Evolutionary conservation across 345 rosid genomes (phyloP).

Genomic region (Linum trigynum): DNA sequence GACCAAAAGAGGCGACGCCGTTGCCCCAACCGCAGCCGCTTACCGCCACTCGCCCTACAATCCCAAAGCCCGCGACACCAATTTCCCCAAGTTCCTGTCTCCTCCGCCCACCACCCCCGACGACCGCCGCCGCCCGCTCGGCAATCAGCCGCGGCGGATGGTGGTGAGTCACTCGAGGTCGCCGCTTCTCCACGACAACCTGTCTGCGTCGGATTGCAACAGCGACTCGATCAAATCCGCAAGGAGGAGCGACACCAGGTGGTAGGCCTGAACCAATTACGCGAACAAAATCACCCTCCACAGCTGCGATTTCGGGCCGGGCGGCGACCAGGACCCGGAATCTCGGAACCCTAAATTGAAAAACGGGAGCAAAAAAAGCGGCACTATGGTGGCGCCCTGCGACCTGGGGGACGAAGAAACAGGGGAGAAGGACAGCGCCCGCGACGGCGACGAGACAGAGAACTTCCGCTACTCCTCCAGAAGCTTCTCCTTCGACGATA

Average conservation of each 20-base stretch:
- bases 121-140: background rate
- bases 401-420: background rate
- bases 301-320: background rate
- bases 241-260: conserved; percentile 1
- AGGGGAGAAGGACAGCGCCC: too few relatives aligned
- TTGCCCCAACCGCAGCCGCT: conserved; percentile 10
- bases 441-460: too few relatives aligned
- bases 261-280: conserved; percentile 4
- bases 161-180: too few relatives aligned
- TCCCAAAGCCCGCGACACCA: conserved; percentile 20
- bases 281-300: conserved; percentile 1
- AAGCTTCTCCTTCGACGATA: conserved; percentile 23
- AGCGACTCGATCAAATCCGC: conserved; percentile 4
- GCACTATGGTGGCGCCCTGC: conserved; percentile 1
- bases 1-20: conserved; percentile 8
- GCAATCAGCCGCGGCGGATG: too few relatives aligned
- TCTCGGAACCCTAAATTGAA: background rate
- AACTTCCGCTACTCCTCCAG: conserved; percentile 17
- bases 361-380: background rate
- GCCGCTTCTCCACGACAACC: background rate
- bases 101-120: conserved; percentile 39
- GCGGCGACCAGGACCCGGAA: background rate
- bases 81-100: conserved; percentile 20
- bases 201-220: conserved; percentile 10
- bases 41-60: conserved; percentile 4